These are phyloP conservation scores for Diaporthe eres DNA, from an alignment of 2,329 filamentous ascomycete genomes.

Conservation along the genomic window DNA sequence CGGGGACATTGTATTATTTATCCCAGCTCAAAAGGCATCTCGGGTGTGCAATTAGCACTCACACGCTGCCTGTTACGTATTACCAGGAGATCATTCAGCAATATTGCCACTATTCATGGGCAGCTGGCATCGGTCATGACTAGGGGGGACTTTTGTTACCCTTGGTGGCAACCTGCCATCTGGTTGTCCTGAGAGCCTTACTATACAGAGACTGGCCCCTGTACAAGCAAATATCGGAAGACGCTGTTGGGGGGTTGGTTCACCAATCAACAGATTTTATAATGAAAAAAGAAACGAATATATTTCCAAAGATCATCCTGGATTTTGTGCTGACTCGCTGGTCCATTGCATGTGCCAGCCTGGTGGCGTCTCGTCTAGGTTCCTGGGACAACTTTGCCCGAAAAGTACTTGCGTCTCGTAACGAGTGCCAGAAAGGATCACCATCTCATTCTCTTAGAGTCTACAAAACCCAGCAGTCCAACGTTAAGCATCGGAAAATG, in stretches of 20 bases:
- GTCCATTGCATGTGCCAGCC: background rate
- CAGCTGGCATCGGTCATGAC: background rate
- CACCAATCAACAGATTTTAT: too few relatives aligned
- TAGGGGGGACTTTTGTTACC: background rate
- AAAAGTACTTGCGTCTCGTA: background rate
- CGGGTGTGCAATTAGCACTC: background rate
- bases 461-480: background rate
- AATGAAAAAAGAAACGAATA: background rate
- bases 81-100: background rate
- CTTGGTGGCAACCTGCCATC: background rate
- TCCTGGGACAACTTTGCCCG: background rate
- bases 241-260: background rate
- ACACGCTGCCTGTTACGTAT: background rate
- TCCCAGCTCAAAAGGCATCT: background rate
- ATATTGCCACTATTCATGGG: background rate
- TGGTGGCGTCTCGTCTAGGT: background rate
- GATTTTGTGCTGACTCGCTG: background rate
- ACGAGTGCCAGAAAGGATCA: background rate
- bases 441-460: background rate
- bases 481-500: background rate
- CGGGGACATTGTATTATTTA: background rate
- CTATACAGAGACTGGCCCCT: background rate
- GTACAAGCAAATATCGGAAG: background rate
- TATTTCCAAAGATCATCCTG: background rate
- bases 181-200: background rate